phyloP scores from a whole-genome alignment of 495 filamentous ascomycete genomes.

The Penicillium angulare region DNA sequence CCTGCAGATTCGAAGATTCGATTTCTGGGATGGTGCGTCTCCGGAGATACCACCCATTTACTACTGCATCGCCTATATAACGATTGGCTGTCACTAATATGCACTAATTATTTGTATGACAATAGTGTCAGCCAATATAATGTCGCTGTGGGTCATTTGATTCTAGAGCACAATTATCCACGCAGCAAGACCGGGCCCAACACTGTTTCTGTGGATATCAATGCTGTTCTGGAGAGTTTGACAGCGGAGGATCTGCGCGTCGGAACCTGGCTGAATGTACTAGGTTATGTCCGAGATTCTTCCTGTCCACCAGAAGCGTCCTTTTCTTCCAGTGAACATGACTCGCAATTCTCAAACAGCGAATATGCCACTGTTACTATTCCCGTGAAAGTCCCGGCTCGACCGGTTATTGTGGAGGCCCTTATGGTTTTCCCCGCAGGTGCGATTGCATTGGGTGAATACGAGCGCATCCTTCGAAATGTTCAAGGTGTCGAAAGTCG shows the following conservation, averaged over 20 bases:
- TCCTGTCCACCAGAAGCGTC: conserved; percentile 6
- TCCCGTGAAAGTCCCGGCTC: conserved; percentile 10
- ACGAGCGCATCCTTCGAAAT: conserved; percentile 52
- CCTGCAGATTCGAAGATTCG: conserved; percentile 72
- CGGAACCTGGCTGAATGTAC: conserved; percentile 88
- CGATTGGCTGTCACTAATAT: background rate
- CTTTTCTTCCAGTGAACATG: conserved; percentile 10
- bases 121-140: conserved; percentile 70
- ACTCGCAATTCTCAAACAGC: conserved; percentile 1
- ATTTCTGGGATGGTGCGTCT: conserved; percentile 84
- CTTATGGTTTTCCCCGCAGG: conserved; percentile 66
- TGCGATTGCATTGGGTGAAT: conserved; percentile 59
- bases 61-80: background rate
- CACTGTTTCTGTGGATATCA: conserved; percentile 63
- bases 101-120: background rate
- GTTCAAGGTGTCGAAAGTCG: conserved; percentile 33
- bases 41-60: background rate
- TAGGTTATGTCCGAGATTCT: conserved; percentile 67
- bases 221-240: conserved; percentile 63
- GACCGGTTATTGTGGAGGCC: conserved; percentile 55
- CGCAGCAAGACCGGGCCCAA: conserved; percentile 25
- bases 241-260: conserved; percentile 62
- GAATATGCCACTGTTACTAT: background rate
- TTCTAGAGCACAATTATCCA: conserved; percentile 68
- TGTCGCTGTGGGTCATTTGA: conserved; percentile 54